These are phyloP conservation scores for Amyloporia xantha DNA, from an alignment of 768 basidiomycete genomes.

Conservation along the genomic window DNA sequence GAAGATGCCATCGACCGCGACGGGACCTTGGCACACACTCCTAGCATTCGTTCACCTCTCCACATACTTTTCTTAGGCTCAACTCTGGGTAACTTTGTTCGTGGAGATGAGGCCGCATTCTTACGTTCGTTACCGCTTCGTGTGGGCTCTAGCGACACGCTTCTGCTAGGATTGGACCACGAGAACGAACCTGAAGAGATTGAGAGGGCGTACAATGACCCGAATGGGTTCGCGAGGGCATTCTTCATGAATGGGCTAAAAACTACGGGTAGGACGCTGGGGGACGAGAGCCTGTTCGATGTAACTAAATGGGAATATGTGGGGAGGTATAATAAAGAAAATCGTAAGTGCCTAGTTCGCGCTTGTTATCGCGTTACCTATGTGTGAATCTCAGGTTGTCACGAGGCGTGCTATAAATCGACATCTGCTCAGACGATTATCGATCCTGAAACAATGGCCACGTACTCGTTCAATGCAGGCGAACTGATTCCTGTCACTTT, in stretches of 20 bases:
- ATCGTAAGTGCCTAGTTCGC: conserved; percentile 30
- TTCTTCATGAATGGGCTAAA: conserved; percentile 88
- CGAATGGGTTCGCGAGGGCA: conserved; percentile 56
- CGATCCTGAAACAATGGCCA: conserved; percentile 38
- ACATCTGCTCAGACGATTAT: conserved; percentile 49
- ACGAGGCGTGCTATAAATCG: conserved; percentile 81
- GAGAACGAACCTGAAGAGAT: conserved; percentile 64
- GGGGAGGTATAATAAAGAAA: conserved; percentile 47
- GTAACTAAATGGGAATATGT: conserved; percentile 73
- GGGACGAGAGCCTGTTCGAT: conserved; percentile 58
- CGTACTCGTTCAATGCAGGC: conserved; percentile 51
- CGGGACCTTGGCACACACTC: conserved; percentile 38
- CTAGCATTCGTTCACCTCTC: conserved; percentile 45
- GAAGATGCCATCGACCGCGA: conserved; percentile 15
- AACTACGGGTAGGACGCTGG: conserved; percentile 60
- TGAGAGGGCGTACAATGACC: conserved; percentile 84
- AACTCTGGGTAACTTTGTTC: conserved; percentile 83
- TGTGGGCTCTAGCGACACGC: conserved; percentile 67
- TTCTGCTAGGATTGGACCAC: conserved; percentile 87
- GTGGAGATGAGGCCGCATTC: conserved; percentile 64
- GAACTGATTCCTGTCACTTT: conserved; percentile 84
- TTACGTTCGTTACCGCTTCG: conserved; percentile 74
- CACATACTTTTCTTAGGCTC: conserved; percentile 92
- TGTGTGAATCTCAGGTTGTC: conserved; percentile 45
- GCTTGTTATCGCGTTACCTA: not conserved